Percentiles rank a stretch among this genome's conserved stretches.
Conservation (phyloP, 179 eudicot genomes). For the Kewa caespitosa region DNA sequence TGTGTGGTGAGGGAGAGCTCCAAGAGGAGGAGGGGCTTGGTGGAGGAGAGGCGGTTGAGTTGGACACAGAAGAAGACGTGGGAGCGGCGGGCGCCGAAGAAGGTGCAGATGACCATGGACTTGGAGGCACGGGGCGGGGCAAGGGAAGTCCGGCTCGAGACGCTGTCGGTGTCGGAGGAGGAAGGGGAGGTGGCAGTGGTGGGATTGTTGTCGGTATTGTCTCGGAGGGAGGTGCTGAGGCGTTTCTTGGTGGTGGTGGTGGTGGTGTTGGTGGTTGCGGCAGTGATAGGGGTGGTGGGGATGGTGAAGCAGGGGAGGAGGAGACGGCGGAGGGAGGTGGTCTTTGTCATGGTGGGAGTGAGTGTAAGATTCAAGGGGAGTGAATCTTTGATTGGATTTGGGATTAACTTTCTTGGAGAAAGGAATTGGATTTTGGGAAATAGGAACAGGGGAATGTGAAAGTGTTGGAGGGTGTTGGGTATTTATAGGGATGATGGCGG, state of each 20-base stretch:
- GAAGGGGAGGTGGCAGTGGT: slow-evolving; percentile 4
- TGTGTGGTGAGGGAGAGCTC: slow-evolving; percentile 72
- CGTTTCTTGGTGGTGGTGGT: slow-evolving; percentile 62
- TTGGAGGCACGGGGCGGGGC: slow-evolving; percentile 60
- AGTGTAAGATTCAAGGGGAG: neutral
- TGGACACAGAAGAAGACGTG: slow-evolving; percentile 89
- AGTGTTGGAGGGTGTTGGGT: too few relatives aligned
- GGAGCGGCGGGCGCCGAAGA: slow-evolving; percentile 74
- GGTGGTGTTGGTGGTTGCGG: slow-evolving; percentile 26
- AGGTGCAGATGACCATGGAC: slow-evolving; percentile 79
- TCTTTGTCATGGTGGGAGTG: slow-evolving; percentile 49
- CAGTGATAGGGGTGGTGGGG: slow-evolving; percentile 30
- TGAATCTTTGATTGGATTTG: neutral
- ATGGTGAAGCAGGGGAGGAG: slow-evolving; percentile 65
- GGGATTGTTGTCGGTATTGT: slow-evolving; percentile 38
- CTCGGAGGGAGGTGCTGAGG: slow-evolving; percentile 75
- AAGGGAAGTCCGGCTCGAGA: slow-evolving; percentile 10
- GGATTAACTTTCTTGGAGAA: too few relatives aligned
- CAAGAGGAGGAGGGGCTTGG: slow-evolving; percentile 62
- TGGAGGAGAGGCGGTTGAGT: slow-evolving; percentile 47
- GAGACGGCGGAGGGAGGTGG: slow-evolving; percentile 57
- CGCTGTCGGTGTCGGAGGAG: slow-evolving; percentile 6
- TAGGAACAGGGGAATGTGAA: too few relatives aligned
- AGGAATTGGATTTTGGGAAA: too few relatives aligned
- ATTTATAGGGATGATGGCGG: too few relatives aligned